Evolutionary conservation across 2,329 filamentous ascomycete species (phyloP).

Genomic region (Chaetomium strumarium): DNA sequence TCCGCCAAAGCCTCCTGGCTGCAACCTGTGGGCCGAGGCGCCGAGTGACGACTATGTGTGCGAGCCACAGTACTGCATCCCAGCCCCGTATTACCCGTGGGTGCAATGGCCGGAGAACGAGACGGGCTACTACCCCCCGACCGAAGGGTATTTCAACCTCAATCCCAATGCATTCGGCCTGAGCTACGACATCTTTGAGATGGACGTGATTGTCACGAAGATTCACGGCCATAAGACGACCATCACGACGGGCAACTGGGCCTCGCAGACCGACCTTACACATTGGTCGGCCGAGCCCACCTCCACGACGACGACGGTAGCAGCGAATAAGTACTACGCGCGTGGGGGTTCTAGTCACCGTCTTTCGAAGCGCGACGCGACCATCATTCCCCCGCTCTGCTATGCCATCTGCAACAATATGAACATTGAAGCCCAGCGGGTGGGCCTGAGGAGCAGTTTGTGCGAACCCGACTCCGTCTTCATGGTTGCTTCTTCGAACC

Average conservation of each 20-base stretch:
- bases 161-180: constrained; percentile 57
- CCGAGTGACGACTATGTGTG: constrained; percentile 45
- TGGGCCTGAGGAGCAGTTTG: constrained; percentile 43
- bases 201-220: constrained; percentile 32
- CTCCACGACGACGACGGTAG: constrained; percentile 2
- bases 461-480: constrained; percentile 45
- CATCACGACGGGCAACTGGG: constrained; percentile 51
- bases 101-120: constrained; percentile 40
- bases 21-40: constrained; percentile 45
- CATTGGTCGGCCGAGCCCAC: constrained; percentile 32
- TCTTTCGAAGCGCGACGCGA: constrained; percentile 37
- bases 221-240: constrained; percentile 37
- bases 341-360: constrained; percentile 5
- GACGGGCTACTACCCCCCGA: constrained; percentile 47
- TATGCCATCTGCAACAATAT: constrained; percentile 48
- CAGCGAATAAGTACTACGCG: constrained; percentile 10
- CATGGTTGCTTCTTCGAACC: constrained; percentile 30
- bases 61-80: constrained; percentile 38
- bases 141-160: constrained; percentile 58
- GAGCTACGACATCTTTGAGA: constrained; percentile 55
- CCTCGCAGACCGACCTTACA: constrained; percentile 44
- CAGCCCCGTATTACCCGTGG: constrained; percentile 33
- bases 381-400: constrained; percentile 42
- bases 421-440: constrained; percentile 38
- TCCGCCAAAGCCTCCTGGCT: constrained; percentile 43